Evolutionary conservation across 768 basidiomycete species (phyloP), one percentile per base, ranked within the genome.

Genomic region (Suillus alpinus): DNA sequence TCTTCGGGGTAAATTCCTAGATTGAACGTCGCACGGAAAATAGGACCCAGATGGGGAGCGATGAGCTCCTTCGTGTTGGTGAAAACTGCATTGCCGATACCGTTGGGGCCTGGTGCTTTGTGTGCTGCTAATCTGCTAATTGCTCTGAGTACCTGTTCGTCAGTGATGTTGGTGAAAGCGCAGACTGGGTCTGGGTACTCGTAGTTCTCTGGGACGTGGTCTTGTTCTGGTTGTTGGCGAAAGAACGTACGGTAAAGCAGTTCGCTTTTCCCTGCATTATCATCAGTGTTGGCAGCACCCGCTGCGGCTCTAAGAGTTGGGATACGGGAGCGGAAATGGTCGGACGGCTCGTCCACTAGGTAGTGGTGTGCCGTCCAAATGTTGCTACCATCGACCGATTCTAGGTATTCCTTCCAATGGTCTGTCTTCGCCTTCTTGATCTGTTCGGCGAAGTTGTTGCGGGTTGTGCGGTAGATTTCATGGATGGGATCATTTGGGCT

Each of bases 81-180:
- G 26, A 69, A 62, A 0, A 71, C 63, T 0, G 61, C 29, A 43
- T 76, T 76, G 12, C 36, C 2, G 0, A 74, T 71, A 1, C 66
- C 66, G 32, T 75, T 71, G 7, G 67, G 68, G 2, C 70, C 67
- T 18, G 56, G 62, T 4, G 66, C 66, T 58, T 72, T 66, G 63
- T 66, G 63, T 5, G 65, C 67, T 1, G 16, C 29, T 0, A 71
- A 62, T 2, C 59, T 43, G 0, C 14, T 41, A 9, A 73, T 60
- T 0, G 62, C 59, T 0, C 40, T 9, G 0, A 6, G 0, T 9
- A 74, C 64, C 26, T 67, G 66, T 12, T 60, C 57, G 13, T 61
- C 18, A 0, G 67, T 65, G n/a, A 71, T 61, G n/a, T 60, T 51
- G 0, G 6, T 4, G 49, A 66, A 67, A 0, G 53, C 1, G 39